phyloP scores from a whole-genome alignment of 2,329 filamentous ascomycete genomes.

The Hymenoscyphus linearis region DNA sequence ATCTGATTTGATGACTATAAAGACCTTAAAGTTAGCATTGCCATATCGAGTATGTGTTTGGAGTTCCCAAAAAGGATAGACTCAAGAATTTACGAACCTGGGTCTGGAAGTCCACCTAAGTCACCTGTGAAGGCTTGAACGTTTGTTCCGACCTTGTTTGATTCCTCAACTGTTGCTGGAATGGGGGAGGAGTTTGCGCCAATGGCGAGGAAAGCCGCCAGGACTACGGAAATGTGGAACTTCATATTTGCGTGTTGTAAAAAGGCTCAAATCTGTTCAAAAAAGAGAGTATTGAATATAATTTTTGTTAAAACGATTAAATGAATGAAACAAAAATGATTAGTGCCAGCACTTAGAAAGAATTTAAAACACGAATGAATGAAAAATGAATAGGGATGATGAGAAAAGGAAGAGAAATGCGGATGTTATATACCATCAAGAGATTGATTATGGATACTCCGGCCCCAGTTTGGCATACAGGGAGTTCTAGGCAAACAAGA shows the following conservation, averaged over 20 bases:
- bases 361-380: not conserved
- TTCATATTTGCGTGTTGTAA: not conserved
- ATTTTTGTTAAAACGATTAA: not conserved
- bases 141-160: conserved; percentile 20
- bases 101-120: conserved; percentile 42
- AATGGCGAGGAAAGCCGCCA: not conserved
- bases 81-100: no score
- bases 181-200: not conserved
- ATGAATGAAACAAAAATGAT: not conserved
- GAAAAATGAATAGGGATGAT: not conserved
- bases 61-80: no score
- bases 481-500: not conserved
- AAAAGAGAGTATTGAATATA: not conserved
- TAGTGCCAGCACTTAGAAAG: not conserved
- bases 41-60: no score
- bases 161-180: not conserved
- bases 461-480: not conserved
- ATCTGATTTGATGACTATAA: conserved; percentile 40
- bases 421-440: not conserved
- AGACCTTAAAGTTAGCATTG: conserved; percentile 29
- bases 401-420: not conserved
- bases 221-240: not conserved
- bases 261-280: not conserved
- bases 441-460: not conserved
- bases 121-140: conserved; percentile 40